These are phyloP conservation scores for Mucor irregularis DNA, from an alignment of 371 early-diverging fungal species.

Conservation along the genomic window DNA sequence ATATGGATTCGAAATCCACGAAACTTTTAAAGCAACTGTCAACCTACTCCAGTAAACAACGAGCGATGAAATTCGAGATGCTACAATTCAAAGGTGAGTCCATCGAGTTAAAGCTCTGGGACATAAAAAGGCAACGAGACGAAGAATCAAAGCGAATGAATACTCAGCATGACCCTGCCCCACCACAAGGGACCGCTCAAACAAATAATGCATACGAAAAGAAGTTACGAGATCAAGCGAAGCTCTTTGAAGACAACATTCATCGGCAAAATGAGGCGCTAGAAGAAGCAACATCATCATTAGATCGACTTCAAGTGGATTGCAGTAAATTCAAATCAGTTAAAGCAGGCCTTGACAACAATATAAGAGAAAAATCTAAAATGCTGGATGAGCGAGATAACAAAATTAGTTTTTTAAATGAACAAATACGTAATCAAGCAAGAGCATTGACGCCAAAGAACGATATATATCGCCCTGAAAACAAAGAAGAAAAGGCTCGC, in stretches of 20 bases:
- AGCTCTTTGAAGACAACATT: conserved; percentile 30
- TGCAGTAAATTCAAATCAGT: conserved; percentile 13
- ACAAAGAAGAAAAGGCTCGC: not conserved
- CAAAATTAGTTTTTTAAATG: conserved; percentile 30
- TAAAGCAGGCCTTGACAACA: conserved; percentile 32
- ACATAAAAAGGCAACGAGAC: conserved; percentile 26
- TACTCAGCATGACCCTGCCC: no score
- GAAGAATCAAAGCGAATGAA: not conserved
- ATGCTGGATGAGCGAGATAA: conserved; percentile 33
- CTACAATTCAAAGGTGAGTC: conserved; percentile 21
- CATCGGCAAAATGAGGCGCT: conserved; percentile 30
- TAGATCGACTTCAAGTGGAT: conserved; percentile 19
- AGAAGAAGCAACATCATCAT: conserved; percentile 14
- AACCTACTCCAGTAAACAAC: conserved; percentile 16
- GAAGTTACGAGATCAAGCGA: conserved; percentile 31
- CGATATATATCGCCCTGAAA: not conserved
- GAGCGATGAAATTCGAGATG: conserved; percentile 20
- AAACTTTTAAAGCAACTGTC: conserved; percentile 23
- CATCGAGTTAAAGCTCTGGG: conserved; percentile 25
- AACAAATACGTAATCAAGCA: conserved; percentile 1
- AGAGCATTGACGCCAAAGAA: conserved; percentile 8
- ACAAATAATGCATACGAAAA: conserved; percentile 4
- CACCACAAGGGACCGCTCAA: not conserved
- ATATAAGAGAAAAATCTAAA: conserved; percentile 31
- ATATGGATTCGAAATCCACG: conserved; percentile 29